Percentiles rank a stretch among this genome's conserved stretches.
These are phyloP conservation scores for Rhizopus stolonifer DNA, from an alignment of 371 early-diverging fungal species.

Conservation along the genomic window DNA sequence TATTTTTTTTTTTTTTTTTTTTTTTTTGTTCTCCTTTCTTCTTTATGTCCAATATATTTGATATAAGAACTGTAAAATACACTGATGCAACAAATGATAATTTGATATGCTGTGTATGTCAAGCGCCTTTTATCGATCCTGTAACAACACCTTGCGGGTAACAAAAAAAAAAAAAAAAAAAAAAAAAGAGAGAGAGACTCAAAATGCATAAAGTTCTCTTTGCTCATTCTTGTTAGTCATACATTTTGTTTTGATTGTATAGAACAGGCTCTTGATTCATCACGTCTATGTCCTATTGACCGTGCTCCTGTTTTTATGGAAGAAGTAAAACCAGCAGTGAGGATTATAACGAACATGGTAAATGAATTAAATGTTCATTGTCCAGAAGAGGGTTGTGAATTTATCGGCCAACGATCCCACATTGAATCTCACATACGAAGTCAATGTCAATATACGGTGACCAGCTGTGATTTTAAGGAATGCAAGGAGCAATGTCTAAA, in stretches of 20 bases:
- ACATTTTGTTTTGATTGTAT: constrained; percentile 71
- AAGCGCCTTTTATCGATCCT: constrained; percentile 60
- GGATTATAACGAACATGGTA: constrained; percentile 67
- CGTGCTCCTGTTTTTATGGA: constrained; percentile 45
- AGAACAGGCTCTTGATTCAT: constrained; percentile 51
- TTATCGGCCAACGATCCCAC: constrained; percentile 61
- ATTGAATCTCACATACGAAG: constrained; percentile 57
- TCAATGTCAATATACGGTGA: constrained; percentile 58
- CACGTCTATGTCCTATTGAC: constrained; percentile 66
- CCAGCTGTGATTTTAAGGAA: constrained; percentile 57
- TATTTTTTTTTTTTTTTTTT: constrained; percentile 2
- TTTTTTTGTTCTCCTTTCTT: constrained; percentile 10
- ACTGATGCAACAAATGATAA: constrained; percentile 51
- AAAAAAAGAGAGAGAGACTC: background rate
- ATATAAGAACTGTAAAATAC: constrained; percentile 34
- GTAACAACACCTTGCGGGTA: constrained; percentile 55
- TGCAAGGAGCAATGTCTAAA: constrained; percentile 59
- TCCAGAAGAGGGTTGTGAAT: constrained; percentile 58
- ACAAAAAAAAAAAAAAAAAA: background rate
- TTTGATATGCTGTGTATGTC: constrained; percentile 64
- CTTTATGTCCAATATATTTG: constrained; percentile 10
- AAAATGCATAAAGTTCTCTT: background rate
- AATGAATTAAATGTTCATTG: constrained; percentile 68
- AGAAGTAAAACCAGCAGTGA: constrained; percentile 57
- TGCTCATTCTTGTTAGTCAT: constrained; percentile 45